These are phyloP conservation scores for Akanthomyces uredinophilus DNA, from an alignment of 2,329 filamentous ascomycete species.

Conservation along the genomic window DNA sequence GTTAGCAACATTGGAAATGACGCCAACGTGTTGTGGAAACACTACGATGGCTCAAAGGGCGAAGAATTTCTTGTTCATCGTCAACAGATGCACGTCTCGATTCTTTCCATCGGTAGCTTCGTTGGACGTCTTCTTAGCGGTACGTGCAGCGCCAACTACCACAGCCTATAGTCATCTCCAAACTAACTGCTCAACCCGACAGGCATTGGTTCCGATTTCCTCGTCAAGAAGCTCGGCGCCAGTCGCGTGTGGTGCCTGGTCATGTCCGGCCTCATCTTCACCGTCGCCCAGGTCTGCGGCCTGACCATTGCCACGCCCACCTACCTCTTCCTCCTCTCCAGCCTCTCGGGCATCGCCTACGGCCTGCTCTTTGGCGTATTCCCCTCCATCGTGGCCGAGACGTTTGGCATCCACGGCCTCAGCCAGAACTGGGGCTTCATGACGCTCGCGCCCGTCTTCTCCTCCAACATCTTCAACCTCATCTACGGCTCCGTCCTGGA, in stretches of 20 bases:
- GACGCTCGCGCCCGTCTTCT: constrained; percentile 81
- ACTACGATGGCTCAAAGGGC: constrained; percentile 69
- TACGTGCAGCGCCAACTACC: constrained; percentile 33
- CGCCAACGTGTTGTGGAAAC: constrained; percentile 79
- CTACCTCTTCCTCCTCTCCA: constrained; percentile 70
- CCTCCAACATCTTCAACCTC: constrained; percentile 87
- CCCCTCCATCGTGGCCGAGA: constrained; percentile 82
- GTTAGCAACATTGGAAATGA: constrained; percentile 89
- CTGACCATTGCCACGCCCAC: constrained; percentile 72
- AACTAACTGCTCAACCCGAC: constrained; percentile 16
- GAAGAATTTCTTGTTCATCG: constrained; percentile 71
- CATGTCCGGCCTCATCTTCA: constrained; percentile 71
- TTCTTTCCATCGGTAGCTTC: constrained; percentile 87
- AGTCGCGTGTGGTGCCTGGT: constrained; percentile 91
- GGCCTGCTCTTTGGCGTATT: constrained; percentile 93
- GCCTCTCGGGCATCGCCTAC: constrained; percentile 81
- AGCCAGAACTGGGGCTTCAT: constrained; percentile 97
- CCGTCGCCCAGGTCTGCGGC: constrained; percentile 70
- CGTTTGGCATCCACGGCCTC: constrained; percentile 83
- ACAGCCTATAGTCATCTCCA: background rate
- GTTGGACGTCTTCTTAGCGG: constrained; percentile 72
- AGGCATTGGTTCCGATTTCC: constrained; percentile 85
- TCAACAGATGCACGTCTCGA: constrained; percentile 89
- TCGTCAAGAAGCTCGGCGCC: constrained; percentile 74
- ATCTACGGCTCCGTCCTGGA: constrained; percentile 86